A percentile compares a stretch with the other conserved stretches of the same genome.
phyloP scores from a whole-genome alignment of 179 eudicot species.

The Heliamphora pulchella region DNA sequence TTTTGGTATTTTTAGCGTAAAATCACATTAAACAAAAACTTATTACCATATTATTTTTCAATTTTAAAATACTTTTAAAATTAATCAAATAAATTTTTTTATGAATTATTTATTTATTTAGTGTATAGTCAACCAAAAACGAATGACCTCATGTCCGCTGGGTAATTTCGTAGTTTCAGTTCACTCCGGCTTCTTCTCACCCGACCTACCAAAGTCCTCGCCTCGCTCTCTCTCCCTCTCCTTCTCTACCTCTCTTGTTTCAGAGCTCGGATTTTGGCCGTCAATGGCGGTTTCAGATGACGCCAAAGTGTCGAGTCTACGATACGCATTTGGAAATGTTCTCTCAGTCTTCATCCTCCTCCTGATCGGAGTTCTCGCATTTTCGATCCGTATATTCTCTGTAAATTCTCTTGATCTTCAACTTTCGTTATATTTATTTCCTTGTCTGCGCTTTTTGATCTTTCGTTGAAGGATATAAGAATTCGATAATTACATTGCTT shows the following conservation, averaged over 20 bases:
- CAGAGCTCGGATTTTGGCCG: constrained; percentile 21
- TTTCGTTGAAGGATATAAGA: background rate
- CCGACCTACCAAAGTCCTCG: constrained; percentile 13
- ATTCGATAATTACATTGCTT: background rate
- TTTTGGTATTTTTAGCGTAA: too few relatives aligned
- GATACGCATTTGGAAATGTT: constrained; percentile 78
- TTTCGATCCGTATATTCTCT: constrained; percentile 96
- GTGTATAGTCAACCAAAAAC: too few relatives aligned
- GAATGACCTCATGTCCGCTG: too few relatives aligned
- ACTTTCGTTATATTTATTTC: background rate
- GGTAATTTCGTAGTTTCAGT: too few relatives aligned
- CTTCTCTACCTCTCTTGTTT: background rate
- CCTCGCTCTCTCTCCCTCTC: constrained; percentile 14
- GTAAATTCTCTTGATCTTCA: constrained; percentile 25
- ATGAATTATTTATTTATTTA: too few relatives aligned
- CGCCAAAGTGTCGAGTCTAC: constrained; percentile 44
- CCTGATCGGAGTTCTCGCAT: constrained; percentile 86
- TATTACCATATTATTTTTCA: too few relatives aligned
- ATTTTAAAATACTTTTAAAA: too few relatives aligned
- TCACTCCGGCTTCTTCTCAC: background rate
- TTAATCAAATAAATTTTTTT: too few relatives aligned
- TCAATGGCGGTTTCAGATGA: constrained; percentile 70
- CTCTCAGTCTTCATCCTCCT: constrained; percentile 70
- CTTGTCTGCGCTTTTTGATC: background rate
- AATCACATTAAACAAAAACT: too few relatives aligned